A percentile compares a stretch with the other conserved stretches of the same genome.
Conservation (phyloP, 2,329 filamentous ascomycete species). For the Emydomyces testavorans region DNA sequence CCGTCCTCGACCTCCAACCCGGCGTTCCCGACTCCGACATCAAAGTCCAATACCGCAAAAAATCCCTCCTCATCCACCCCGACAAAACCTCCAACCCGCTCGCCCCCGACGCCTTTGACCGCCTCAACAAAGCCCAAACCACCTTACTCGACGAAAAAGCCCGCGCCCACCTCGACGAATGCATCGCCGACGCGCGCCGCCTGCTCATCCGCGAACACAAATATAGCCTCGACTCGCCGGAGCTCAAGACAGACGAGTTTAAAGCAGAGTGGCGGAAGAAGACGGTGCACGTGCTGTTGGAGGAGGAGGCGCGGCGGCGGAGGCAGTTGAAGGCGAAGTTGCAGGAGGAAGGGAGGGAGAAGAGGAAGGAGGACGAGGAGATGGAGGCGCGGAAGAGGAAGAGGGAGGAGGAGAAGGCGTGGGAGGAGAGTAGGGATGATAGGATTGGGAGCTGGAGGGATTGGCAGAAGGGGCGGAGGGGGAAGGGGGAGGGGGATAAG, state of each 20-base stretch:
- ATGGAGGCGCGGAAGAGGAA: slow-evolving; percentile 68
- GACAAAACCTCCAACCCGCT: slow-evolving; percentile 89
- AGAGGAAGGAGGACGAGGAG: slow-evolving; percentile 77
- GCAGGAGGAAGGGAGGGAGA: slow-evolving; percentile 88
- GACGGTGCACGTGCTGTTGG: slow-evolving; percentile 76
- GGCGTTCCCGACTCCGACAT: slow-evolving; percentile 94
- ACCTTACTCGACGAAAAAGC: slow-evolving; percentile 90
- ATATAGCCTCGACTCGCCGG: slow-evolving; percentile 77
- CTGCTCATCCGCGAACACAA: slow-evolving; percentile 89
- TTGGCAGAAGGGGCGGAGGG: slow-evolving; percentile 60
- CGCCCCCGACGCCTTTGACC: slow-evolving; percentile 91
- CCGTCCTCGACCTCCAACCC: slow-evolving; percentile 87
- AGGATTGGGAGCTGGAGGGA: slow-evolving; percentile 89
- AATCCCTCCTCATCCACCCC: slow-evolving; percentile 97
- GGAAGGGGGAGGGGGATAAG: slow-evolving; percentile 34
- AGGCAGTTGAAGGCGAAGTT: slow-evolving; percentile 86
- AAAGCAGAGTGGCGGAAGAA: slow-evolving; percentile 80
- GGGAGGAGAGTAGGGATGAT: slow-evolving; percentile 85
- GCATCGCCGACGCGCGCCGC: slow-evolving; percentile 90
- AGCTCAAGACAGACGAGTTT: slow-evolving; percentile 70
- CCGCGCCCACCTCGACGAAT: slow-evolving; percentile 76
- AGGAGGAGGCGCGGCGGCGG: slow-evolving; percentile 75
- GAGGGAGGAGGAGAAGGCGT: slow-evolving; percentile 85
- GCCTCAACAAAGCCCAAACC: slow-evolving; percentile 86
- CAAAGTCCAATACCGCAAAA: slow-evolving; percentile 85